A percentile compares a stretch with the other conserved stretches of the same genome.
Evolutionary conservation across 371 early-diverging fungal genomes (phyloP).

Genomic region (Mortierella sp.): DNA sequence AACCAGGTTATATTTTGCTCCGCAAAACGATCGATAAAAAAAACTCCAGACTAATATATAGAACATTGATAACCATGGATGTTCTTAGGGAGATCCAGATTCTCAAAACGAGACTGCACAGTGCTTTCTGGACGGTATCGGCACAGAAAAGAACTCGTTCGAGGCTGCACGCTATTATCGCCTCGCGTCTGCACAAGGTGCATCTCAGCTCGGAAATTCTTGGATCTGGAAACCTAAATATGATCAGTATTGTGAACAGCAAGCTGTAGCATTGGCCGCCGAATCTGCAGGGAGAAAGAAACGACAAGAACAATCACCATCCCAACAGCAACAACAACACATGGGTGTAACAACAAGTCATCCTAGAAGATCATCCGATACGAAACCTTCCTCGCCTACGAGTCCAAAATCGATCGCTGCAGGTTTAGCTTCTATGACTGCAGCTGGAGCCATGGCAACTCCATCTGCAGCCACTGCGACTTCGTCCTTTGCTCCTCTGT

Average conservation of each 20-base stretch:
- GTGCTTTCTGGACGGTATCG: slow-evolving; percentile 80
- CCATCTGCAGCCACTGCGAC: slow-evolving; percentile 1
- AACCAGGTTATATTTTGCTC: too few species aligned
- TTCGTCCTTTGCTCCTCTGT: neutral
- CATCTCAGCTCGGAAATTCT: slow-evolving; percentile 83
- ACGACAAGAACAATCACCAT: neutral
- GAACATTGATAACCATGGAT: too few species aligned
- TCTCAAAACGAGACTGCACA: slow-evolving; percentile 86
- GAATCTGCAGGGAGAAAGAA: slow-evolving; percentile 7
- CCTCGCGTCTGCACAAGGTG: slow-evolving; percentile 82
- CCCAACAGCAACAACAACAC: slow-evolving; percentile 4
- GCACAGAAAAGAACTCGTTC: slow-evolving; percentile 80
- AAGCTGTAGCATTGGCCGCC: slow-evolving; percentile 18
- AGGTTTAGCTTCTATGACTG: slow-evolving; percentile 22
- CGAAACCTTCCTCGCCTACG: too few species aligned
- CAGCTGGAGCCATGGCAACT: neutral
- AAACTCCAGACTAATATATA: too few species aligned
- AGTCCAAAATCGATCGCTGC: slow-evolving; percentile 9
- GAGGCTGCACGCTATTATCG: slow-evolving; percentile 88
- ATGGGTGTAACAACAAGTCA: neutral
- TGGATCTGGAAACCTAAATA: slow-evolving; percentile 95
- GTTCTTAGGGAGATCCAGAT: slow-evolving; percentile 77
- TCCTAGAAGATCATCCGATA: too few species aligned
- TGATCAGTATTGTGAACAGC: slow-evolving; percentile 54
- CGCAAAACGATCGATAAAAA: too few species aligned